Percentiles rank a stretch among this genome's conserved stretches.
These are phyloP conservation scores for Spergularia marina DNA, from an alignment of 148 eudicot genomes.

Conservation along the genomic window DNA sequence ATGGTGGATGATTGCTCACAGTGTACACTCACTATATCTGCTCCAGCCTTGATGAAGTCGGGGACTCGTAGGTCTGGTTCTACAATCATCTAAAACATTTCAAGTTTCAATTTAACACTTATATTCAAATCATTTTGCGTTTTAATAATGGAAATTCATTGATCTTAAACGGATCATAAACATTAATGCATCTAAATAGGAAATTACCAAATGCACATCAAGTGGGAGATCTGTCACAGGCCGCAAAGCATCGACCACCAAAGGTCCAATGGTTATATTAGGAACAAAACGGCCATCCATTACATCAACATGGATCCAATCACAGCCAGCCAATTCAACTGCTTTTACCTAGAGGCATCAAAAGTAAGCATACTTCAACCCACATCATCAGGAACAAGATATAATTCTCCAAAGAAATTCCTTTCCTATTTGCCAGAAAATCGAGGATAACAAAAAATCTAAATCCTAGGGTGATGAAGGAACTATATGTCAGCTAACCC, in stretches of 20 bases:
- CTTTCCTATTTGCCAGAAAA: not conserved
- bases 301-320: slow-evolving; percentile 99
- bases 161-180: slow-evolving; percentile 7
- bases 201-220: slow-evolving; percentile 91
- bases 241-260: slow-evolving; percentile 89
- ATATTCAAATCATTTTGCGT: not conserved
- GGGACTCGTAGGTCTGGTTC: slow-evolving; percentile 96
- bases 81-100: slow-evolving; percentile 79
- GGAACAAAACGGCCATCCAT: slow-evolving; percentile 99
- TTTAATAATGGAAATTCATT: not conserved
- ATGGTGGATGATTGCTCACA: slow-evolving; percentile 97
- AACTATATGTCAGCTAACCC: not conserved
- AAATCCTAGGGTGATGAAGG: too few species aligned
- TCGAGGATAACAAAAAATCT: not conserved
- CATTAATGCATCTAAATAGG: slow-evolving; percentile 7
- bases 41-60: slow-evolving; percentile 97
- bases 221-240: slow-evolving; percentile 97
- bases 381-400: not conserved
- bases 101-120: slow-evolving; percentile 23
- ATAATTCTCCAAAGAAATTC: not conserved
- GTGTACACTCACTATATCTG: slow-evolving; percentile 92
- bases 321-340: slow-evolving; percentile 96
- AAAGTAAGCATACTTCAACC: slow-evolving; percentile 20
- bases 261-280: slow-evolving; percentile 96
- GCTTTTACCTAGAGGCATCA: slow-evolving; percentile 72